Base-by-base conservation (phyloP, 2,329 filamentous ascomycete genomes). In the Purpureocillium lavendulum region DNA sequence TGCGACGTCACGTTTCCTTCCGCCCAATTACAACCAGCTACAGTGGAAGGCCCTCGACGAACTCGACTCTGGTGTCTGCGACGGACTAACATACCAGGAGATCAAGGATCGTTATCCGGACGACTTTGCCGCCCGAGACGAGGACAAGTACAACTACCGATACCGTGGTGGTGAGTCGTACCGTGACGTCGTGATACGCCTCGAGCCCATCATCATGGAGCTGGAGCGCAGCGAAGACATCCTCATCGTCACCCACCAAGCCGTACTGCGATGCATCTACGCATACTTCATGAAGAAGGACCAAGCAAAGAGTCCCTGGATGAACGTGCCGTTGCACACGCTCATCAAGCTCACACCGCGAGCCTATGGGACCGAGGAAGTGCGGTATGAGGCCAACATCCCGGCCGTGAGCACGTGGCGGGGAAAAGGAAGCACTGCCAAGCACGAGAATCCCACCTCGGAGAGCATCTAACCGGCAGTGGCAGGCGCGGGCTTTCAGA, bases 141-240 rank as follows among this genome's bases (percentile, higher is more conserved):
- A 95, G 50, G 92, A 98, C 71, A 98, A 98, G 65, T 97, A 97
- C 77, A 97, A 98, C 69, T 98, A 98, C 67, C 87, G 92, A 41
- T 98, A 98, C 65, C 83, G 92, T 5, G 92, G 92, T 46, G 92
- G 92, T 39, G 92, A 98, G 66, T 94, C 86, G 45, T 82, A 98
- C 62, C 86, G 90, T 40, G 92, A 98, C 56, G 90, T 98, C 1
- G 92, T 98, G 31, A 97, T 96, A 54, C 87, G 92, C 1, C 80
- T 98, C 1, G 92, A 98, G 58, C 92, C 92, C 45, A 98, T 98
- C 64, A 98, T 98, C 66, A 98, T 98, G 92, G 92, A 98, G 61
- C 73, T 98, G 38, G 92, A 98, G 64, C 80, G 92, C 46, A 87
- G 83, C 51, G 92, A 97, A 62, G 94, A 98, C 57, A 94, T 98